Base-by-base conservation (phyloP, 2,329 filamentous ascomycete genomes). In the Verticillium nubilum region DNA sequence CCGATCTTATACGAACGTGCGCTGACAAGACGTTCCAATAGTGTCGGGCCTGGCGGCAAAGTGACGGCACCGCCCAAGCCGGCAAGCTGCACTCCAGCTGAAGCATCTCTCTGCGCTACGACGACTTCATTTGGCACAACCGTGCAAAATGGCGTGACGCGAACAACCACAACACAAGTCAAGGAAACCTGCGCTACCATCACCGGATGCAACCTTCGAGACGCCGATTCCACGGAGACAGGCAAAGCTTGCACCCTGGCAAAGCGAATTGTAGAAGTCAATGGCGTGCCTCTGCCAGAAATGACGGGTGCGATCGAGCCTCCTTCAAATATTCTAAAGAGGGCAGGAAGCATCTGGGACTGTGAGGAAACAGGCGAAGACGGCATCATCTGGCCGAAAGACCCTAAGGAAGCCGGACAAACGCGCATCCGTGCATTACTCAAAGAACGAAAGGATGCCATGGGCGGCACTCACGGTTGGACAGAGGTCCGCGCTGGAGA, bases 101-200 rank as follows among this genome's bases (percentile, higher is more conserved):
- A 58, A 23, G 57, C 52, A 23, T 54, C 57, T 7, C 50, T 58
- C 52, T 58, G 57, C 50, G 19, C 54, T 17, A 58, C 57, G 17
- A 42, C 50, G 4, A 58, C 19, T 33, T 58, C 50, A 6, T 54
- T 54, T 17, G 57, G 31, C 23, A 58, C 57, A 9, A 54, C 57
- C 7, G 52, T 54, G 19, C 27, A 28, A 15, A n/a, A 37, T 25
- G 28, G 28, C 13, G 31, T 23, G 17, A 54, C 57, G 0, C 26
- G 19, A 4, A 58, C 57, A 9, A 54, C 57, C 6, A 52, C 57
- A 9, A 58, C 57, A 12, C 54, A 47, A 33, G 54, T 56, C 35
- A 47, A 56, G 3, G 33, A 29, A 7, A 56, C 27, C 2, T 58
- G 42, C 26, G 57, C 52, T 7, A 58, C 57, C 15, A 58, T 58